Percentiles rank a stretch among this genome's conserved stretches.
Conservation (phyloP, 148 eudicot species). For the Heliosperma pusillum region DNA sequence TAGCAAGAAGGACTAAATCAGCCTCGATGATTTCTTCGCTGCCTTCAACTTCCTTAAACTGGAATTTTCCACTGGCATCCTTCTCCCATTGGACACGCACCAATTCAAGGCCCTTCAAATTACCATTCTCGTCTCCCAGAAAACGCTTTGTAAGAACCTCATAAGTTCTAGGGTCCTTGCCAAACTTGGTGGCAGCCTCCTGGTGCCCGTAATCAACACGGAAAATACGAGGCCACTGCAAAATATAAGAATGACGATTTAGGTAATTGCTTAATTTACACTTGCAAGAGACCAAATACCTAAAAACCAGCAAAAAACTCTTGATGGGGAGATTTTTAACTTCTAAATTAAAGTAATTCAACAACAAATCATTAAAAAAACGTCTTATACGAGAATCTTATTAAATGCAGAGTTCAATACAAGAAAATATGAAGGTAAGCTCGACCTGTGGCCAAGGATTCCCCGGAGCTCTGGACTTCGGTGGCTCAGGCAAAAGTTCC, state of each 20-base stretch:
- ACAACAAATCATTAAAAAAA: too few species aligned
- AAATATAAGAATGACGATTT: background rate
- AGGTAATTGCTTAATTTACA: background rate
- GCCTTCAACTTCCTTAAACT: slow-evolving; percentile 87
- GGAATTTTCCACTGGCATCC: slow-evolving; percentile 81
- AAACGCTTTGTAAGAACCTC: slow-evolving; percentile 92
- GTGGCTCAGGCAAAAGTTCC: slow-evolving; percentile 97
- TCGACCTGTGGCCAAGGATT: slow-evolving; percentile 99
- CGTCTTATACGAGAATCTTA: background rate
- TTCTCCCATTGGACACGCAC: slow-evolving; percentile 88
- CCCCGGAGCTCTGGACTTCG: slow-evolving; percentile 80
- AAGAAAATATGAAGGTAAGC: background rate
- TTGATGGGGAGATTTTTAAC: too few species aligned
- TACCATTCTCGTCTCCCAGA: slow-evolving; percentile 80
- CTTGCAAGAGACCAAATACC: background rate
- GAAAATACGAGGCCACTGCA: slow-evolving; percentile 98
- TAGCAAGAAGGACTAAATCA: slow-evolving; percentile 83
- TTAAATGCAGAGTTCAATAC: background rate
- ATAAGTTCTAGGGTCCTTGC: slow-evolving; percentile 90
- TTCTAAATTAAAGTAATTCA: too few species aligned
- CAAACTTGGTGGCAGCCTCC: slow-evolving; percentile 88
- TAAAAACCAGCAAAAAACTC: background rate
- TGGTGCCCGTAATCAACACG: slow-evolving; percentile 98
- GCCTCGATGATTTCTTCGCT: slow-evolving; percentile 71
- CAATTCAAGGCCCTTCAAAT: slow-evolving; percentile 77